These are phyloP conservation scores for Tuber melanosporum DNA, from an alignment of 495 filamentous ascomycete species.

Conservation along the genomic window DNA sequence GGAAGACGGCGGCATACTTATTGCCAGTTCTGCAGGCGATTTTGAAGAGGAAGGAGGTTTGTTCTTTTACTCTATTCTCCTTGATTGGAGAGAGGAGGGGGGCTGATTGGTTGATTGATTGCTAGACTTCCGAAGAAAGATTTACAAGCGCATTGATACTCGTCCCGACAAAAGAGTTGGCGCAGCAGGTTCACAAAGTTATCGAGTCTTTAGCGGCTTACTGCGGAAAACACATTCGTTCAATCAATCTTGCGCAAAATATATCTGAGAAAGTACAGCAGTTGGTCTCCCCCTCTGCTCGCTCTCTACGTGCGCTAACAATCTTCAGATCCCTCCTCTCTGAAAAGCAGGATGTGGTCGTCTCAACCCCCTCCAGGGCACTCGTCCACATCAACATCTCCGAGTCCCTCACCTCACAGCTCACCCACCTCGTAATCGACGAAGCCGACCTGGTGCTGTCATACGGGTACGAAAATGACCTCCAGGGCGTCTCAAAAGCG, in stretches of 20 bases:
- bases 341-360: constrained; percentile 79
- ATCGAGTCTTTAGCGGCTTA: constrained; percentile 66
- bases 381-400: constrained; percentile 63
- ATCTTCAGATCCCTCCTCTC: constrained; percentile 61
- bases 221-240: constrained; percentile 74
- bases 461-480: constrained; percentile 89
- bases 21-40: constrained; percentile 78
- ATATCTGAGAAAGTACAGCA: constrained; percentile 75
- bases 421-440: constrained; percentile 81
- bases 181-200: constrained; percentile 75
- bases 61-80: constrained; percentile 29
- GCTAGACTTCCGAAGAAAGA: constrained; percentile 20
- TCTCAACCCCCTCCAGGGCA: constrained; percentile 78
- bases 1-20: constrained; percentile 97
- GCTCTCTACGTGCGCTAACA: neutral
- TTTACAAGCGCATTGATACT: constrained; percentile 65
- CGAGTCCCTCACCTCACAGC: constrained; percentile 54
- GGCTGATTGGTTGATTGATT: neutral
- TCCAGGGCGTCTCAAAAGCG: constrained; percentile 65
- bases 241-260: constrained; percentile 78
- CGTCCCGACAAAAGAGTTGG: constrained; percentile 89
- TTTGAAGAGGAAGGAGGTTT: constrained; percentile 65
- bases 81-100: neutral
- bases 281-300: constrained; percentile 12
- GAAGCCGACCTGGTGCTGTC: constrained; percentile 92